phyloP scores from a whole-genome alignment of 1,284 basidiomycete species.

The Termitomyces sp. region DNA sequence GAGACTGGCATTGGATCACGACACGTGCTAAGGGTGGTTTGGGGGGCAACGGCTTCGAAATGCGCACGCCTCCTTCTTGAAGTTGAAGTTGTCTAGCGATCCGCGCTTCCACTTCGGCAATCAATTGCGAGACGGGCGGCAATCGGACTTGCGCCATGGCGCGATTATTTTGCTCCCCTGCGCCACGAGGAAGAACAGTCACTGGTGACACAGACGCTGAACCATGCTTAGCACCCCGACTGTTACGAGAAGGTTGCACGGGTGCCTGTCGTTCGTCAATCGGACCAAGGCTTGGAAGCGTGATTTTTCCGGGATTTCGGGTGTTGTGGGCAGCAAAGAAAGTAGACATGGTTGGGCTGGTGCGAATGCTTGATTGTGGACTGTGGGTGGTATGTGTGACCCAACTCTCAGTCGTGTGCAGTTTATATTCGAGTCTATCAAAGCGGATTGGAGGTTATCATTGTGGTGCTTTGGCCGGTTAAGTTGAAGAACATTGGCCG shows the following conservation, averaged over 20 bases:
- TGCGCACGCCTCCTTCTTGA: neutral
- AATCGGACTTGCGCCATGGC: neutral
- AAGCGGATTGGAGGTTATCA: neutral
- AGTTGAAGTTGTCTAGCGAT: neutral
- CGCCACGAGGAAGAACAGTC: neutral
- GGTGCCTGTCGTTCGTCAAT: neutral
- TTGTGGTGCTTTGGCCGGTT: neutral
- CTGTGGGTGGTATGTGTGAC: neutral
- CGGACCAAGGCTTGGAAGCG: neutral
- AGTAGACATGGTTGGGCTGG: neutral
- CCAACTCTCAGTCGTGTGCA: neutral
- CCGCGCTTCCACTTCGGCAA: constrained; percentile 3
- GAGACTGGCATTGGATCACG: neutral
- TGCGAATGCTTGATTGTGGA: neutral
- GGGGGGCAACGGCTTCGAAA: neutral
- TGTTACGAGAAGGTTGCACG: neutral
- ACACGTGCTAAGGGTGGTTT: neutral
- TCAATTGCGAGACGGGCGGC: neutral
- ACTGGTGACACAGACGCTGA: neutral
- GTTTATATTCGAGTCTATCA: neutral
- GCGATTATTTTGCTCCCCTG: neutral
- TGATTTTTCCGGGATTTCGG: neutral
- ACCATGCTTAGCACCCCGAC: neutral
- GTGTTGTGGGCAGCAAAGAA: neutral
- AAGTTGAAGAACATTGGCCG: neutral